Evolutionary conservation across 2,329 filamentous ascomycete species (phyloP), one percentile per base, ranked within the genome.

Genomic region (Pseudocercospora vitis): DNA sequence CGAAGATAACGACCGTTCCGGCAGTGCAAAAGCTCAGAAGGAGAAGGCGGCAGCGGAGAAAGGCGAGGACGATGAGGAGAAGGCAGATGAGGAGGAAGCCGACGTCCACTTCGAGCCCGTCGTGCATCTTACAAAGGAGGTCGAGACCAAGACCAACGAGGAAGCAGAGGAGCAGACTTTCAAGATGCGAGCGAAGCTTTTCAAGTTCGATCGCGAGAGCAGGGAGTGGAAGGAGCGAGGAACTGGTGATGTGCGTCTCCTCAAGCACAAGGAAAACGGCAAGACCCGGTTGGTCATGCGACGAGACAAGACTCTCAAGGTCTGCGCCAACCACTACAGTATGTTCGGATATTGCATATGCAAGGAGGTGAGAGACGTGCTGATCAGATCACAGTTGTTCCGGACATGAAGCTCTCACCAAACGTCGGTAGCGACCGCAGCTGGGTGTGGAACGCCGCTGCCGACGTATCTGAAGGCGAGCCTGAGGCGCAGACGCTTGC

Each of bases 281-380:
- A 97, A 97, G 87, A 96, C 91, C 55, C 86, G 94, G 67, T 81
- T 99, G 68, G 94, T 99, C 66, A 99, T 99, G 94, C 88, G 94
- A 74, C 85, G 94, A 73, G 94, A 99, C 81, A 97, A 97, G 89
- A 99, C 94, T 58, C 85, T 97, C 79, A 99, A 99, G 84, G 94
- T 99, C 77, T 99, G 94, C 86, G 94, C 94, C 72, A 99, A 99
- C 82, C 94, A 99, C 83, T 99, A 99, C 78, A 87, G 91, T 96
- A 86, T 69, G 88, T 78, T 39, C 11, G 14, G 3, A 5, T 8
- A 14, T 7, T 24, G 29, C 28, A 18, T 14, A 44, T 14, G 29
- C 29, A 49, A 68, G 24, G n/a, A 18, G 23, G 26, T 29, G 4
- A 26, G 7, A 12, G 23, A 31, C 14, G 14, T 56, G 40, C 60